Evolutionary conservation across 306 rosid genomes (phyloP).

Genomic region (Carpinus viminea): DNA sequence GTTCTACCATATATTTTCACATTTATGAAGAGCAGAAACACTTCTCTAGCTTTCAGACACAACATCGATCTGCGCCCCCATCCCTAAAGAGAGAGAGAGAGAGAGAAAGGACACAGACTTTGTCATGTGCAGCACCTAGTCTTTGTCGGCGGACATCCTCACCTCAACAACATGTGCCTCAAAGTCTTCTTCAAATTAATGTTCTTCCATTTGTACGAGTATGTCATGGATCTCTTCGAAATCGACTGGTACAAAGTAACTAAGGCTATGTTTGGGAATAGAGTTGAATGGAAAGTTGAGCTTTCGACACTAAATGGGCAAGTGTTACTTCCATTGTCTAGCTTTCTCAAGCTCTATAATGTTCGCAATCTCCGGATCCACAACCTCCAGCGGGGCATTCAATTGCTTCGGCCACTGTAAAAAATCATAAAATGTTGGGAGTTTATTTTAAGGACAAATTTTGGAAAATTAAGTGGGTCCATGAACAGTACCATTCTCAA

Average conservation of each 20-base stretch:
- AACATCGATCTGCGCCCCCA: background rate
- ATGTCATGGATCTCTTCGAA: background rate
- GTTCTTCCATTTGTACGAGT: background rate
- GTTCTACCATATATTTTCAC: too few species aligned
- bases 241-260: background rate
- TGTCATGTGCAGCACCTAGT: too few species aligned
- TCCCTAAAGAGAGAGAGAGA: background rate
- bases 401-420: conserved; percentile 95
- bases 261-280: too few species aligned
- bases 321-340: conserved; percentile 82
- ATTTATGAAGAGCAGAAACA: too few species aligned
- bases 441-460: too few species aligned
- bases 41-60: background rate
- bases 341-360: conserved; percentile 96
- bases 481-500: too few species aligned
- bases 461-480: too few species aligned
- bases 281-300: too few species aligned
- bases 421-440: too few species aligned
- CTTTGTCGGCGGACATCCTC: too few species aligned
- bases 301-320: background rate
- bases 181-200: background rate
- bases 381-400: conserved; percentile 82
- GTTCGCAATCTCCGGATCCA: conserved; percentile 91
- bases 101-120: too few species aligned
- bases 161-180: too few species aligned